These are phyloP conservation scores for Silene noctiflora DNA, from an alignment of 179 eudicot genomes.

Conservation along the genomic window DNA sequence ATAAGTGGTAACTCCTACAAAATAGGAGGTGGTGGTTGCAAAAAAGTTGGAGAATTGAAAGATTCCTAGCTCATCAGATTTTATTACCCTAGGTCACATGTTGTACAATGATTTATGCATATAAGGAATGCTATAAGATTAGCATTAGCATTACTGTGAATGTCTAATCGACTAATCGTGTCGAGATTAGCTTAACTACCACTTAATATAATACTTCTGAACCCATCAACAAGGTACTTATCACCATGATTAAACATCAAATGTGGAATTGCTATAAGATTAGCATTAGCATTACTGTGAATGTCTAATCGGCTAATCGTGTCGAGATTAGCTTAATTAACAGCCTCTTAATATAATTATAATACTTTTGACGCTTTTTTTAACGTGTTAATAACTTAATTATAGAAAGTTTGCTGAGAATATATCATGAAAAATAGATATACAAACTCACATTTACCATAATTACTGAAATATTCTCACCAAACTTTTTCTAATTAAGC, in stretches of 20 bases:
- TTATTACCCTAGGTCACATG: conserved; percentile 38
- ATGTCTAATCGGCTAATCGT: background rate
- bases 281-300: background rate
- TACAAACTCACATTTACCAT: too few species aligned
- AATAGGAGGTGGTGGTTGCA: conserved; percentile 38
- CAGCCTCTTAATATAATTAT: background rate
- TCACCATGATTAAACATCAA: conserved; percentile 21
- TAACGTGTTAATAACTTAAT: too few species aligned
- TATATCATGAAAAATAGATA: too few species aligned
- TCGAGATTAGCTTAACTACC: conserved; percentile 17
- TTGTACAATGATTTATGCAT: conserved; percentile 30
- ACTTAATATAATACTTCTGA: background rate
- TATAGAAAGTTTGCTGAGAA: too few species aligned
- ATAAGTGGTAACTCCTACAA: conserved; percentile 30
- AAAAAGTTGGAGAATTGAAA: conserved; percentile 41
- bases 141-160: conserved; percentile 15
- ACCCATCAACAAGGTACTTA: background rate
- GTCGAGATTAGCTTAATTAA: background rate
- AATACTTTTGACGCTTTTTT: too few species aligned
- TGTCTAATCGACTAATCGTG: conserved; percentile 11
- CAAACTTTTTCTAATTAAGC: too few species aligned
- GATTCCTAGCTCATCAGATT: conserved; percentile 31
- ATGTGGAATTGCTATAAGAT: background rate
- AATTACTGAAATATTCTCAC: too few species aligned
- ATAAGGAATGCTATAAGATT: conserved; percentile 9